A percentile compares a stretch with the other conserved stretches of the same genome.
Conservation (phyloP, 352 stramenopile species). For the Phytophthora sojae region DNA sequence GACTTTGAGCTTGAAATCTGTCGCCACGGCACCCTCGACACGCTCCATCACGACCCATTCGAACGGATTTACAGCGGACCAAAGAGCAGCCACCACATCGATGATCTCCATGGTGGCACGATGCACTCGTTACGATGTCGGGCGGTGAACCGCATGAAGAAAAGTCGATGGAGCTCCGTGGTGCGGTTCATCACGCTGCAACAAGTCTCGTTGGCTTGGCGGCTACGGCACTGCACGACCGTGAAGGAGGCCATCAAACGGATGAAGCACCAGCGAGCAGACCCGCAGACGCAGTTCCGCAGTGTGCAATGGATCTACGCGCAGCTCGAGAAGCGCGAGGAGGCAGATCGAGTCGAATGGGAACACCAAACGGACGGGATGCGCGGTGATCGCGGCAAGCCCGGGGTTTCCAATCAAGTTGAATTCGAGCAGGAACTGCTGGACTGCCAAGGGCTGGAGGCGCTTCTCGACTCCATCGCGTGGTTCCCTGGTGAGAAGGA, state of each 20-base stretch:
- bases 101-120: constrained; percentile 34
- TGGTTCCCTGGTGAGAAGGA: constrained; percentile 28
- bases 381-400: constrained; percentile 14
- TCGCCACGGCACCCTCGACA: constrained; percentile 25
- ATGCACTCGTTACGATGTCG: constrained; percentile 68
- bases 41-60: constrained; percentile 43
- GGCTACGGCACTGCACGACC: constrained; percentile 56
- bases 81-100: constrained; percentile 44
- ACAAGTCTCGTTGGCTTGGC: constrained; percentile 63
- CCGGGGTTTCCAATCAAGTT: constrained; percentile 12
- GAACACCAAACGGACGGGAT: constrained; percentile 33
- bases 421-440: constrained; percentile 45
- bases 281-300: constrained; percentile 39
- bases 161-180: constrained; percentile 59
- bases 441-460: constrained; percentile 32
- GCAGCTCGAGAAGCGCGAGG: constrained; percentile 45
- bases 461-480: constrained; percentile 36
- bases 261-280: constrained; percentile 38
- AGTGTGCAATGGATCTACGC: constrained; percentile 65
- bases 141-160: constrained; percentile 54
- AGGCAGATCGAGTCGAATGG: constrained; percentile 26
- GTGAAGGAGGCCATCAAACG: constrained; percentile 53
- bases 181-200: constrained; percentile 62
- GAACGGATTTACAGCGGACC: constrained; percentile 47
- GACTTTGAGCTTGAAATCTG: constrained; percentile 70